Evolutionary conservation across 1,284 basidiomycete species (phyloP).

Genomic region (Ustilago nuda): DNA sequence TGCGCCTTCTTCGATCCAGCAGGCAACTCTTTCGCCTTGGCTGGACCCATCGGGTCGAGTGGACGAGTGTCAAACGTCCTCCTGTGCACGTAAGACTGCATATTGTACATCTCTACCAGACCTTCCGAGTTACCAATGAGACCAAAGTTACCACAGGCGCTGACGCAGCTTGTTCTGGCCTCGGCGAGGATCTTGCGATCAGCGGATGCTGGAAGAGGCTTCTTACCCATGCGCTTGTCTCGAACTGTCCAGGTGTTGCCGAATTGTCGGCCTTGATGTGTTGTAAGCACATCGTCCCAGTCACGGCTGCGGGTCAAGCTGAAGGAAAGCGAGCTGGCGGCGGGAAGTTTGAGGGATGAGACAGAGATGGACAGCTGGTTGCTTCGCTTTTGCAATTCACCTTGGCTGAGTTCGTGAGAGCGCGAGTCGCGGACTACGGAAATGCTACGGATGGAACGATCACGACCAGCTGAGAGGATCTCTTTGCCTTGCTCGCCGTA

Average conservation of each 20-base stretch:
- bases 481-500: slow-evolving; percentile 97
- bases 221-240: slow-evolving; percentile 61
- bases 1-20: slow-evolving; percentile 38
- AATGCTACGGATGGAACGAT: slow-evolving; percentile 87
- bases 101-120: slow-evolving; percentile 65
- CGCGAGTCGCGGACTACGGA: slow-evolving; percentile 78
- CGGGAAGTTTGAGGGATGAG: slow-evolving; percentile 73
- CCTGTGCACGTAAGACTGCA: slow-evolving; percentile 87
- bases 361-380: slow-evolving; percentile 82
- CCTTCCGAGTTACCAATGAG: slow-evolving; percentile 73
- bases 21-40: slow-evolving; percentile 39
- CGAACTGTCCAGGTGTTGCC: slow-evolving; percentile 62
- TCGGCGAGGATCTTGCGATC: slow-evolving; percentile 70
- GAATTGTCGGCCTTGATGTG: slow-evolving; percentile 76
- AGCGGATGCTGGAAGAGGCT: slow-evolving; percentile 44
- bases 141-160: slow-evolving; percentile 96
- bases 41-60: slow-evolving; percentile 30
- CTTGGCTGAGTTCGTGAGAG: slow-evolving; percentile 90
- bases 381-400: slow-evolving; percentile 81
- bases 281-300: slow-evolving; percentile 96
- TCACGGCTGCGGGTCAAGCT: slow-evolving; percentile 87
- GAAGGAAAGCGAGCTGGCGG: slow-evolving; percentile 81
- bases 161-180: slow-evolving; percentile 74
- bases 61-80: slow-evolving; percentile 71
- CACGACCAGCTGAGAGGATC: slow-evolving; percentile 75